Base-by-base conservation (phyloP, 1,139 yeast species). In the Taphrina betulina region DNA sequence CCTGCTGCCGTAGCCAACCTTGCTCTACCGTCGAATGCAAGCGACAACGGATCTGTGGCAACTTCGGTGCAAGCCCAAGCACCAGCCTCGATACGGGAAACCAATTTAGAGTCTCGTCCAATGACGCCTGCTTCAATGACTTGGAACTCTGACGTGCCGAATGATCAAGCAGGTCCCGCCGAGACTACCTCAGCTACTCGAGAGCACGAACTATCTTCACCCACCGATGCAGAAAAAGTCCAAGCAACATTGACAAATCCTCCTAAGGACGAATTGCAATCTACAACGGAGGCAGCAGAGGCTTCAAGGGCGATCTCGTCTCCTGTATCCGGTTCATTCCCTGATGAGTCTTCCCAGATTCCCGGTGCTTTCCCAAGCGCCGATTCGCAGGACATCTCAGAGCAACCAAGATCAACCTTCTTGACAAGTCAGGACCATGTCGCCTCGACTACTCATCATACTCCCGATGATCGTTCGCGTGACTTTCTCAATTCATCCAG, bases 1-100 rank as follows among this genome's bases (percentile, higher is more conserved):
- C 23, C 45, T 12, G 22, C 19, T 19, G 17, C 20, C 16, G 45
- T 26, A 5, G 20, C 45, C 5, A 41, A 17, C 28, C 35, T 41
- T 5, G 35, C 16, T 23, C 7, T 48, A 16, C 34, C 34, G 29
- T 19, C 38, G 4, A 22, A n/a, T 23, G 40, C 37, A 24, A 50
- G 54, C 31, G 54, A 50, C 34, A 41, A 50, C 23, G 54, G 46
- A 7, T 50, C 54, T 4, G 36, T 50, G 7, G 43, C 28, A 8
- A 50, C 54, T 2, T 50, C 54, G 5, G 46, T 40, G 2, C 46
- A 40, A 16, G 54, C 53, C n/a, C 44, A 48, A 12, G 44, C 53
- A 2, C 53, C 53, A 4, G 44, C 37, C n/a, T 48, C 53, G 14
- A 33, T 28, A 4, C 37, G 34, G 3, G 44, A 48, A 12, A 37